Percentiles rank a stretch among this genome's conserved stretches.
Evolutionary conservation across 139 green algal species (phyloP).

Genomic region (Coelastrella sp.): DNA sequence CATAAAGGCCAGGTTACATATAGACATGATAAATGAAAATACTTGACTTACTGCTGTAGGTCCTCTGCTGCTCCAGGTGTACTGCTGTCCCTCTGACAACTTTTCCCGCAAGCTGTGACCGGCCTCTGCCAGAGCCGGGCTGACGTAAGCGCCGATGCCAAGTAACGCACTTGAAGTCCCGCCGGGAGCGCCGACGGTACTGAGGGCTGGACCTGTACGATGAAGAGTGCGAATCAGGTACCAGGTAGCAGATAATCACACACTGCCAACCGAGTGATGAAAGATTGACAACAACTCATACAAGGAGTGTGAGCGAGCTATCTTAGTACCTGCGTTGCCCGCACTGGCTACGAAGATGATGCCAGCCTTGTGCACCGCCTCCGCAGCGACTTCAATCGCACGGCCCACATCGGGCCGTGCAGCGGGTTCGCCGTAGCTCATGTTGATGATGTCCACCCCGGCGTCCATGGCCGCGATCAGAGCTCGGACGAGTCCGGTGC

Average conservation of each 20-base stretch:
- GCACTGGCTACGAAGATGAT: constrained; percentile 88
- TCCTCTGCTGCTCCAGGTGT: constrained; percentile 85
- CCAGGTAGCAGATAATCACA: too few relatives aligned
- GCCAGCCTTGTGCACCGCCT: constrained; percentile 88
- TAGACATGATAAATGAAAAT: not conserved
- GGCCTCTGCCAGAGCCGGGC: constrained; percentile 78
- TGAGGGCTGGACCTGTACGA: constrained; percentile 74
- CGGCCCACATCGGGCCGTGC: constrained; percentile 75
- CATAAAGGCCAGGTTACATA: too few relatives aligned
- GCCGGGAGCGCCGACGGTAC: constrained; percentile 87
- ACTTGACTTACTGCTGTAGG: constrained; percentile 60
- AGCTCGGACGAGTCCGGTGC: constrained; percentile 76
- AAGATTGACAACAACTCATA: too few relatives aligned
- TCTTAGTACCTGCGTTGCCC: constrained; percentile 78
- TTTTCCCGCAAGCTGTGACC: constrained; percentile 67
- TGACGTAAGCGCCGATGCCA: constrained; percentile 88
- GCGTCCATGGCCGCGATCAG: constrained; percentile 64
- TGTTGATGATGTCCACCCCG: constrained; percentile 77
- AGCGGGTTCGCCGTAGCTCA: constrained; percentile 85
- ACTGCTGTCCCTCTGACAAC: constrained; percentile 69
- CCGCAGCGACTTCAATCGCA: constrained; percentile 62
- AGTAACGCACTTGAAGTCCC: constrained; percentile 82
- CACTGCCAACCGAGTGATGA: too few relatives aligned
- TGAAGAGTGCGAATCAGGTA: not conserved
- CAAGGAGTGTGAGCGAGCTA: too few relatives aligned